Conservation (phyloP, 2,329 filamentous ascomycete species). For the Exophiala sp. region DNA sequence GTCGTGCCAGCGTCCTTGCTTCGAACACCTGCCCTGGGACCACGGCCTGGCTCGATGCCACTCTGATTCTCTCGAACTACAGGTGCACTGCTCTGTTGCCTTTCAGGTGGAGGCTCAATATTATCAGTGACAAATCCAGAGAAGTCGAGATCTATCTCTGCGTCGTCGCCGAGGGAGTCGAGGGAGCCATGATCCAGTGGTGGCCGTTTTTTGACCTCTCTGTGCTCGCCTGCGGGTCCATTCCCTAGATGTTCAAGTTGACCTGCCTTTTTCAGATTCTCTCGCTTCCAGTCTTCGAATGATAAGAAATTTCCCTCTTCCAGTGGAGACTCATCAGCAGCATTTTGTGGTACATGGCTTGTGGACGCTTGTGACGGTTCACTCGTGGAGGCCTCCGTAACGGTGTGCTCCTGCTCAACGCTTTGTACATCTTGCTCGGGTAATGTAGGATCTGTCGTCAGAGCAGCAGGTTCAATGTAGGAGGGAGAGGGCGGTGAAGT, state of each 20-base stretch:
- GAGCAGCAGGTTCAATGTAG: neutral
- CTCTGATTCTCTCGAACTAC: constrained; percentile 39
- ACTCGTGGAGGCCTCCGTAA: neutral
- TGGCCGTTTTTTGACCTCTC: constrained; percentile 42
- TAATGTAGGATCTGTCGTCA: neutral
- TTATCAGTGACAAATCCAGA: constrained; percentile 55
- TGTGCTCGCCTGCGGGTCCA: constrained; percentile 41
- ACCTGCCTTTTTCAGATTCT: constrained; percentile 80
- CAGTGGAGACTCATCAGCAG: constrained; percentile 61
- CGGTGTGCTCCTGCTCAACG: neutral
- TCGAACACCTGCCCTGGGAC: constrained; percentile 56
- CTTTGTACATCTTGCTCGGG: too few relatives aligned
- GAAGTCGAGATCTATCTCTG: constrained; percentile 76
- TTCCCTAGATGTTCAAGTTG: constrained; percentile 68
- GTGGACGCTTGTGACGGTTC: constrained; percentile 1
- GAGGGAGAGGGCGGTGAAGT: neutral
- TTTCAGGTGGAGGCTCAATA: constrained; percentile 29
- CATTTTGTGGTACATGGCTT: neutral
- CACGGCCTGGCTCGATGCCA: constrained; percentile 39
- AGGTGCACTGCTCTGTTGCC: constrained; percentile 20
- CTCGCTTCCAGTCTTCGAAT: constrained; percentile 97
- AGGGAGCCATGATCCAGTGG: constrained; percentile 64
- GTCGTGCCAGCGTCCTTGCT: constrained; percentile 95
- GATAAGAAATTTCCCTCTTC: constrained; percentile 85
- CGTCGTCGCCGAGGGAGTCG: constrained; percentile 79